These are phyloP conservation scores for Agrocybe praecox DNA, from an alignment of 768 basidiomycete species.

Conservation along the genomic window DNA sequence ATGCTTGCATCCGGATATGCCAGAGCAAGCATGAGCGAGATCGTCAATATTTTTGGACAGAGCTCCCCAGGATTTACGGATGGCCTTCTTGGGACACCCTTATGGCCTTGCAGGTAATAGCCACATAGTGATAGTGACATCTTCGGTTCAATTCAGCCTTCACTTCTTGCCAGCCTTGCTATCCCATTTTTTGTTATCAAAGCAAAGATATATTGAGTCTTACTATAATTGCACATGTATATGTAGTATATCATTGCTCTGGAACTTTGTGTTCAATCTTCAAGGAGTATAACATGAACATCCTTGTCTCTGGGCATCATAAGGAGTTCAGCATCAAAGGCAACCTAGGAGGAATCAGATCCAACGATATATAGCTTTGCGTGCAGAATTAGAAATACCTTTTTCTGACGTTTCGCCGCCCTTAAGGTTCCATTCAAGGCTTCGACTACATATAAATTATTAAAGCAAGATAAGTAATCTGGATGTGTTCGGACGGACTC, in stretches of 20 bases:
- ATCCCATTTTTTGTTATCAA: too few species aligned
- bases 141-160: too few species aligned
- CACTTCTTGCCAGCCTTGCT: too few species aligned
- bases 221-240: not conserved
- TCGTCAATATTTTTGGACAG: not conserved
- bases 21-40: not conserved
- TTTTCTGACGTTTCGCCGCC: slow-evolving; percentile 47
- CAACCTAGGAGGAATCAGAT: slow-evolving; percentile 33
- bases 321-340: slow-evolving; percentile 46
- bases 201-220: not conserved
- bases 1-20: not conserved
- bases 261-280: slow-evolving; percentile 14
- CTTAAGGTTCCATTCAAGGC: slow-evolving; percentile 51
- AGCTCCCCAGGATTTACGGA: not conserved
- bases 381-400: slow-evolving; percentile 28
- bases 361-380: too few species aligned
- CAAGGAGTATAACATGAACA: slow-evolving; percentile 43
- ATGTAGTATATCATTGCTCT: too few species aligned
- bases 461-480: not conserved
- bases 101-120: not conserved
- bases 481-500: slow-evolving; percentile 14
- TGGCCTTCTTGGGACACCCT: not conserved
- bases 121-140: not conserved
- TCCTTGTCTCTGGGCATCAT: slow-evolving; percentile 56
- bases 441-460: slow-evolving; percentile 35